Evolutionary conservation across 331 rosid species (phyloP).

Genomic region (Telfairia occidentalis): DNA sequence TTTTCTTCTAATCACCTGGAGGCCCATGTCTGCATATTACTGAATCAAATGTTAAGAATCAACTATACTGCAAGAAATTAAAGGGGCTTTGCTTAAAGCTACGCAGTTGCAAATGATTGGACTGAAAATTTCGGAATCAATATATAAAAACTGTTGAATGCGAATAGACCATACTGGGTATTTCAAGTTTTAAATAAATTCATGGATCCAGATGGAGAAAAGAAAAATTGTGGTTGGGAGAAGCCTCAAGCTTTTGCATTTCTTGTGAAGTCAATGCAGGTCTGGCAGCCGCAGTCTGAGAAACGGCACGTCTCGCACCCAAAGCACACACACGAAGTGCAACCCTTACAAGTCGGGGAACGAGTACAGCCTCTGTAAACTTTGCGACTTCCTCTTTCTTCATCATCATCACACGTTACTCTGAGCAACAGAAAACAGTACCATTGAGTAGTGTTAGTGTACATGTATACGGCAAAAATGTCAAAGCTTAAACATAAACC

Average conservation of each 20-base stretch:
- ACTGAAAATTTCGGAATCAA: not conserved
- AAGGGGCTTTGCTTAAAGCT: not conserved
- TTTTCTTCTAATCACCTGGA: not conserved
- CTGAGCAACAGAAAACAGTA: constrained; percentile 28
- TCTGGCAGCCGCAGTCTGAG: constrained; percentile 96
- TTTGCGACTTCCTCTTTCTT: constrained; percentile 82
- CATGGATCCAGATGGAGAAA: not conserved
- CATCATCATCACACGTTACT: constrained; percentile 78
- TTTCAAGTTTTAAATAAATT: not conserved
- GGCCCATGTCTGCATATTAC: not conserved
- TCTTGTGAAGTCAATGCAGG: constrained; percentile 80
- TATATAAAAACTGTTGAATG: not conserved
- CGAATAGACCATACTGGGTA: not conserved
- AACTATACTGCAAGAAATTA: not conserved
- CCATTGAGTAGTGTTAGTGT: not conserved
- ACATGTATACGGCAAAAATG: not conserved
- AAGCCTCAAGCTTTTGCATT: constrained; percentile 50
- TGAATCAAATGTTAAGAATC: not conserved
- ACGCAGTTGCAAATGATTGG: not conserved
- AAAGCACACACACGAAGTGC: constrained; percentile 96
- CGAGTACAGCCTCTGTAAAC: constrained; percentile 78
- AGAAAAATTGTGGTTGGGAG: not conserved
- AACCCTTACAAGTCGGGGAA: constrained; percentile 82
- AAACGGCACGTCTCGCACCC: constrained; percentile 86
- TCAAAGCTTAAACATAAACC: not conserved